phyloP scores from a whole-genome alignment of 768 basidiomycete genomes.

The Kondoa malvinella region DNA sequence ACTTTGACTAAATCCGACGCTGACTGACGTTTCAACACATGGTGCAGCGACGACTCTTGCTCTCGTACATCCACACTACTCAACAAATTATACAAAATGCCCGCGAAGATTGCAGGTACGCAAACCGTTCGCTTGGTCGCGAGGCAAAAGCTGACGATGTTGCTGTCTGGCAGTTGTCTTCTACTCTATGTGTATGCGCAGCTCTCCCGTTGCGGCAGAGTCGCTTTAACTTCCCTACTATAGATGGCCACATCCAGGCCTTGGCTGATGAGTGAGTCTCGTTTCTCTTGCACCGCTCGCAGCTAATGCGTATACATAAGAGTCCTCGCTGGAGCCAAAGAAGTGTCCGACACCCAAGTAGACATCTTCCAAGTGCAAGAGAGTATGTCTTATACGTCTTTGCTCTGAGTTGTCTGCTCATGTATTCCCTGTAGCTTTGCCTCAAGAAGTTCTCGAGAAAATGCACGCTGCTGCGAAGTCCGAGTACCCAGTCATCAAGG shows the following conservation, averaged over 20 bases:
- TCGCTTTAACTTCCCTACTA: no score
- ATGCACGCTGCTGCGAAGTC: background rate
- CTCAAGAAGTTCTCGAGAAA: slow-evolving; percentile 42
- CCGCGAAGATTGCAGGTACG: background rate
- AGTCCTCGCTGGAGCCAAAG: slow-evolving; percentile 29
- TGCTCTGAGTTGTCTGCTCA: background rate
- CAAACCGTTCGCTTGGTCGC: background rate
- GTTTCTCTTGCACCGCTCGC: no score
- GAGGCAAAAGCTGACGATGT: background rate
- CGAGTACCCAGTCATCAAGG: no score
- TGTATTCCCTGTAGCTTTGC: slow-evolving; percentile 41
- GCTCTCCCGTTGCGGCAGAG: no score
- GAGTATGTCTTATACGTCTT: background rate
- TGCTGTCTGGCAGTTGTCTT: background rate
- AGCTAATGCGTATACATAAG: no score
- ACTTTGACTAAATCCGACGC: no score
- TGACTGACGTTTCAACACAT: no score
- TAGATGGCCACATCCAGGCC: background rate
- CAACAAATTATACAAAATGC: background rate
- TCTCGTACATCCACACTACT: no score
- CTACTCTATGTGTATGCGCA: background rate
- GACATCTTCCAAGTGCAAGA: slow-evolving; percentile 28
- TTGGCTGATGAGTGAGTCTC: background rate
- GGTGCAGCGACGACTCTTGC: no score
- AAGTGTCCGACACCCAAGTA: slow-evolving; percentile 30